These are phyloP conservation scores for Tetrapisispora namnaoensis DNA, from an alignment of 805 yeast genomes.

Conservation along the genomic window DNA sequence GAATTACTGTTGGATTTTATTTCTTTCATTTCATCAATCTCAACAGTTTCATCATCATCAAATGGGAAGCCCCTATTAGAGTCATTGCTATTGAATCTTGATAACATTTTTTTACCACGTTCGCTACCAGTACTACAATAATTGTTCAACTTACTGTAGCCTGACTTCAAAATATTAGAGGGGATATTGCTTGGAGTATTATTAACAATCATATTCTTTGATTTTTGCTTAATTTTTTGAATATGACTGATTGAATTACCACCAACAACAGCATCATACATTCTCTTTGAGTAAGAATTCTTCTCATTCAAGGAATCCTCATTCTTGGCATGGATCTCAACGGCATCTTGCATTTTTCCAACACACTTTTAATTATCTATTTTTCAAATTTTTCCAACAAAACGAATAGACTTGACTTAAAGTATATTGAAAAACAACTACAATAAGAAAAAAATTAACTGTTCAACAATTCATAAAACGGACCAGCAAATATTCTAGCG, in stretches of 20 bases:
- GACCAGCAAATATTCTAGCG: no score
- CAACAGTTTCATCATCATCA: background rate
- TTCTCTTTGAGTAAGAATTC: background rate
- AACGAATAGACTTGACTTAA: no score
- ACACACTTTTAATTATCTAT: background rate
- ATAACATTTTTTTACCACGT: constrained; percentile 1
- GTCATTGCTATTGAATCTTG: background rate
- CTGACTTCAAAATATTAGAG: constrained; percentile 7
- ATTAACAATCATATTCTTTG: background rate
- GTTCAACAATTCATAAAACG: no score
- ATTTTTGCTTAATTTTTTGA: background rate
- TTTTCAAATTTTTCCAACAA: background rate
- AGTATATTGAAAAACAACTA: no score
- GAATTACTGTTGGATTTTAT: background rate
- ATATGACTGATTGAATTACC: background rate
- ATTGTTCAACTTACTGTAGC: constrained; percentile 1
- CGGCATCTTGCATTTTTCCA: background rate
- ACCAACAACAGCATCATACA: background rate
- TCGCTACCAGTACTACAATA: background rate
- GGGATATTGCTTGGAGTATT: background rate
- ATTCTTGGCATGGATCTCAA: background rate
- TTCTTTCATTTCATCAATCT: background rate
- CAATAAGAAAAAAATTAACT: no score
- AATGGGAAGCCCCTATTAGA: background rate
- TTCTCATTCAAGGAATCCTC: background rate